Percentiles rank a stretch among this genome's conserved stretches.
Evolutionary conservation across 2,329 filamentous ascomycete genomes (phyloP).

Genomic region (Beauveria sp.): DNA sequence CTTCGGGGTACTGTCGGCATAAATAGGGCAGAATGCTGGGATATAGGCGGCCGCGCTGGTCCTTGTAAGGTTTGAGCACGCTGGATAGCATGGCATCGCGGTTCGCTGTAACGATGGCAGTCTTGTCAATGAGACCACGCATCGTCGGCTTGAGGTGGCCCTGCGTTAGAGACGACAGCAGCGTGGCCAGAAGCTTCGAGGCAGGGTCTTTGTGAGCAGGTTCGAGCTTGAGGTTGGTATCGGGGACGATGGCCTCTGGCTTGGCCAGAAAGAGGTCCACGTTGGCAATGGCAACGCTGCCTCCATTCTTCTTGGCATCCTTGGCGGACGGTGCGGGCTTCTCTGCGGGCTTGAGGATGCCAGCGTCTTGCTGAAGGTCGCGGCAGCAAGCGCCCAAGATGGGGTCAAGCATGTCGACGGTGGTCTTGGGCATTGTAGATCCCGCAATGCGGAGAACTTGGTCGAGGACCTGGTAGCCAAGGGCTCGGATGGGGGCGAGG

Average conservation of each 20-base stretch:
- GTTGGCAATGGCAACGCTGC: slow-evolving; percentile 39
- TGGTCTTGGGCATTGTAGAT: slow-evolving; percentile 56
- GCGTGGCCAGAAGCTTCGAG: slow-evolving; percentile 49
- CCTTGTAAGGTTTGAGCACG: slow-evolving; percentile 67
- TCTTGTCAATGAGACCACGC: slow-evolving; percentile 71
- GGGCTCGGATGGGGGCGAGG: slow-evolving; percentile 47
- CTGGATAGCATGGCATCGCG: slow-evolving; percentile 72
- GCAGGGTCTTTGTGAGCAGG: slow-evolving; percentile 49
- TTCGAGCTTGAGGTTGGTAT: slow-evolving; percentile 26
- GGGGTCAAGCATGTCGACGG: slow-evolving; percentile 53
- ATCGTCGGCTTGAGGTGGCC: slow-evolving; percentile 61
- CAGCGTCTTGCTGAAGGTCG: slow-evolving; percentile 56
- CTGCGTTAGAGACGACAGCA: slow-evolving; percentile 58
- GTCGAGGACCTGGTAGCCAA: slow-evolving; percentile 52
- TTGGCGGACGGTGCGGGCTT: slow-evolving; percentile 24
- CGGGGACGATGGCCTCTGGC: slow-evolving; percentile 27
- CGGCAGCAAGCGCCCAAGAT: slow-evolving; percentile 64
- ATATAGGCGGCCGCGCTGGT: slow-evolving; percentile 54
- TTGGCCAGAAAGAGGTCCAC: slow-evolving; percentile 62
- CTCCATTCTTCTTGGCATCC: slow-evolving; percentile 31
- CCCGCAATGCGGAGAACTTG: slow-evolving; percentile 56
- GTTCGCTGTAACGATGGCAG: slow-evolving; percentile 63
- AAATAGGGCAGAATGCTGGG: slow-evolving; percentile 77
- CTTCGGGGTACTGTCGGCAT: slow-evolving; percentile 53
- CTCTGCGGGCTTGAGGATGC: slow-evolving; percentile 35